Conservation (phyloP, 352 stramenopile species). For the Detonula confervacea region DNA sequence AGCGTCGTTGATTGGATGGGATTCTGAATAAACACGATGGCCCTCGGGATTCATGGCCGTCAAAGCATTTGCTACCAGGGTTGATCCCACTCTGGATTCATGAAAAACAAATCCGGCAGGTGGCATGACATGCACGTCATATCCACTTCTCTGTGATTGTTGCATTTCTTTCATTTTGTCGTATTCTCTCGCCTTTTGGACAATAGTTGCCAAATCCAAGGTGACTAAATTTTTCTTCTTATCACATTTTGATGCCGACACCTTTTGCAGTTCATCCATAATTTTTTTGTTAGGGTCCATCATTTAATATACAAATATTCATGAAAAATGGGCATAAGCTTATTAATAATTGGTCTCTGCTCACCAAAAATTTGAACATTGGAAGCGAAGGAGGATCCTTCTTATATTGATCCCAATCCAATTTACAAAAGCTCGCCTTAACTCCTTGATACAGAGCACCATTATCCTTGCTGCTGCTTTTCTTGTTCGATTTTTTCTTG, state of each 20-base stretch:
- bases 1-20: slow-evolving; percentile 47
- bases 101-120: slow-evolving; percentile 88
- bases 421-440: slow-evolving; percentile 67
- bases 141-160: slow-evolving; percentile 9
- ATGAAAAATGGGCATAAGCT: not conserved
- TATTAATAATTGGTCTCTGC: not conserved
- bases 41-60: slow-evolving; percentile 61
- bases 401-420: slow-evolving; percentile 79
- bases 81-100: slow-evolving; percentile 88
- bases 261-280: too few relatives aligned
- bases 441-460: slow-evolving; percentile 48
- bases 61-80: slow-evolving; percentile 88
- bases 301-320: slow-evolving; percentile 8
- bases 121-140: slow-evolving; percentile 30
- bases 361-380: slow-evolving; percentile 56
- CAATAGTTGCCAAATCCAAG: slow-evolving; percentile 32
- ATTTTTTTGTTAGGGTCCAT: too few relatives aligned
- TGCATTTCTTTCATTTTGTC: slow-evolving; percentile 36
- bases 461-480: not conserved
- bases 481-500: not conserved
- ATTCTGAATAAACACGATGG: slow-evolving; percentile 78
- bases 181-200: slow-evolving; percentile 35
- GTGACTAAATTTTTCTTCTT: slow-evolving; percentile 27
- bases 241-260: slow-evolving; percentile 47
- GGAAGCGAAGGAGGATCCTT: slow-evolving; percentile 59